Evolutionary conservation across 1,284 basidiomycete species (phyloP).

Genomic region (Coniophora puteana): DNA sequence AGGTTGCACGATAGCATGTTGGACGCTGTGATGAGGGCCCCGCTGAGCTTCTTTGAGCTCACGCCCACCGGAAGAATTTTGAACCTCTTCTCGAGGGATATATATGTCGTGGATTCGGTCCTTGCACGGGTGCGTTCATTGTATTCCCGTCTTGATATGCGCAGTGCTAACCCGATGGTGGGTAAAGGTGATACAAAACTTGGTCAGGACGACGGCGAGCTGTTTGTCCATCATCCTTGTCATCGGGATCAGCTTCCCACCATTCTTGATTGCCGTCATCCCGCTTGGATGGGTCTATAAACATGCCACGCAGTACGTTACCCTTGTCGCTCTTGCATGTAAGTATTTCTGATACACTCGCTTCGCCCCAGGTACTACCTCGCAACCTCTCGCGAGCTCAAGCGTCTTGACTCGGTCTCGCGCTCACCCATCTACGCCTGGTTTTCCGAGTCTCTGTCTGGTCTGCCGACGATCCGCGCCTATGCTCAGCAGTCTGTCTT

Average conservation of each 20-base stretch:
- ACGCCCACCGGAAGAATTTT: constrained; percentile 80
- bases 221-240: constrained; percentile 78
- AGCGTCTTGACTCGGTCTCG: constrained; percentile 87
- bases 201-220: constrained; percentile 58
- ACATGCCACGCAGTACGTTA: constrained; percentile 67
- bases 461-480: constrained; percentile 84
- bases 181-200: constrained; percentile 57
- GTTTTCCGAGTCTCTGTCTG: constrained; percentile 85
- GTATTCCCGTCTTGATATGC: not conserved
- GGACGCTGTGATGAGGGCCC: constrained; percentile 74
- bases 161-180: constrained; percentile 1
- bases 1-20: constrained; percentile 84
- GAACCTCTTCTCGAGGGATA: constrained; percentile 90
- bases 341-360: constrained; percentile 1
- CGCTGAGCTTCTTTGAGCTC: constrained; percentile 84
- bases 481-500: constrained; percentile 76
- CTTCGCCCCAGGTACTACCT: constrained; percentile 72
- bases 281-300: constrained; percentile 77
- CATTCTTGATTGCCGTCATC: constrained; percentile 74
- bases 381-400: constrained; percentile 86
- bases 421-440: constrained; percentile 90
- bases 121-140: constrained; percentile 53
- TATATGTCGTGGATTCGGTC: constrained; percentile 87
- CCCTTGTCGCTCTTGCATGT: constrained; percentile 6
- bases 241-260: constrained; percentile 78